Evolutionary conservation across 768 basidiomycete species (phyloP).

Genomic region (Tremella yokohamensis): DNA sequence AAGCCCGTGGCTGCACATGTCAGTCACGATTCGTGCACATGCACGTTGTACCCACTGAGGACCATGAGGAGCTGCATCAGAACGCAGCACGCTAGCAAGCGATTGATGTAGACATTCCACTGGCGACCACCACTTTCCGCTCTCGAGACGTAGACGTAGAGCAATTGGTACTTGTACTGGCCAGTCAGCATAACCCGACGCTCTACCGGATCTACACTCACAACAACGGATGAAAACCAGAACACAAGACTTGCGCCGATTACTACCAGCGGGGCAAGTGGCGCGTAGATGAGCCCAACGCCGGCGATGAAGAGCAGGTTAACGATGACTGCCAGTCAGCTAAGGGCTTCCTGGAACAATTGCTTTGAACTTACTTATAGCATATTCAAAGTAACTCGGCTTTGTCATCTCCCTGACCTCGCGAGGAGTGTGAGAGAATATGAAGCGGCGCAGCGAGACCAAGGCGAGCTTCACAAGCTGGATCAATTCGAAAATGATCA

Average conservation of each 20-base stretch:
- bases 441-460: slow-evolving; percentile 44
- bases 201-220: slow-evolving; percentile 20
- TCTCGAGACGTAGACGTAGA: slow-evolving; percentile 85
- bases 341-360: slow-evolving; percentile 19
- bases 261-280: slow-evolving; percentile 83
- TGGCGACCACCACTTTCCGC: slow-evolving; percentile 91
- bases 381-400: slow-evolving; percentile 36
- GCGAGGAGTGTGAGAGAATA: slow-evolving; percentile 52
- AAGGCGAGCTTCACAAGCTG: slow-evolving; percentile 81
- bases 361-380: slow-evolving; percentile 17
- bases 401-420: slow-evolving; percentile 52
- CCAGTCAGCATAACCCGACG: slow-evolving; percentile 62
- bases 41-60: slow-evolving; percentile 63
- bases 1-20: slow-evolving; percentile 57
- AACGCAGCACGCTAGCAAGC: slow-evolving; percentile 69
- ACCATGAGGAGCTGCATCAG: slow-evolving; percentile 69
- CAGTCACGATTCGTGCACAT: background rate
- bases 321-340: slow-evolving; percentile 51
- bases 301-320: slow-evolving; percentile 74
- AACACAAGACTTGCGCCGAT: slow-evolving; percentile 79
- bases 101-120: slow-evolving; percentile 92
- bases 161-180: slow-evolving; percentile 81
- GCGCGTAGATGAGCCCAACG: slow-evolving; percentile 91
- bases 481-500: slow-evolving; percentile 89
- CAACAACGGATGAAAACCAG: slow-evolving; percentile 58